Evolutionary conservation across 2,329 filamentous ascomycete species (phyloP).

Genomic region (Allantophomopsis lycopodina): DNA sequence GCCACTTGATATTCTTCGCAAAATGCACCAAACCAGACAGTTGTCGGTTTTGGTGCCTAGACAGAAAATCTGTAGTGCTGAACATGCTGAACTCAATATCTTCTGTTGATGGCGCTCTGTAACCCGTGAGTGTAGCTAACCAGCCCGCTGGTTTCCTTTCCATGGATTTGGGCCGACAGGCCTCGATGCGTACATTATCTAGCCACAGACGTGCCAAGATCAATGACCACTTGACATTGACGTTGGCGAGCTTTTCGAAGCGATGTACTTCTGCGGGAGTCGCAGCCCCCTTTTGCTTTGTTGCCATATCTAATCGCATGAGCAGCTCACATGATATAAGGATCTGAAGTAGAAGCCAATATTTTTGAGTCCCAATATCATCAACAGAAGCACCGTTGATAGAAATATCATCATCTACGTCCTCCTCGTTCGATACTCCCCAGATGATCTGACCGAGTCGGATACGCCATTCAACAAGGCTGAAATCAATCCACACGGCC

Average conservation of each 20-base stretch:
- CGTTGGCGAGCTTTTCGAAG: conserved; percentile 47
- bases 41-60: conserved; percentile 40
- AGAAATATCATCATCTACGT: conserved; percentile 37
- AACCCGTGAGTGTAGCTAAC: conserved; percentile 42
- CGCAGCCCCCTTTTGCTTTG: conserved; percentile 21
- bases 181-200: conserved; percentile 48
- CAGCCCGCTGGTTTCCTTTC: conserved; percentile 27
- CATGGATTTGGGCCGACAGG: conserved; percentile 16
- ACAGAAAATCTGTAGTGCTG: conserved; percentile 8
- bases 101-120: conserved; percentile 23
- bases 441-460: conserved; percentile 60
- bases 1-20: conserved; percentile 48
- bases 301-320: conserved; percentile 39
- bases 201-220: conserved; percentile 51
- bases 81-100: conserved; percentile 7
- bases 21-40: conserved; percentile 49
- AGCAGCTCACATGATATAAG: conserved; percentile 52
- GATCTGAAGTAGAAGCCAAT: conserved; percentile 55
- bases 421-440: conserved; percentile 34
- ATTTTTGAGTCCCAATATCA: conserved; percentile 46
- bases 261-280: conserved; percentile 41
- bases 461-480: conserved; percentile 62
- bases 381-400: conserved; percentile 32
- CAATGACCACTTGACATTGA: conserved; percentile 53
- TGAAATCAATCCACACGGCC: conserved; percentile 64